Conservation (phyloP, 768 basidiomycete genomes). For the Russula virescens region DNA sequence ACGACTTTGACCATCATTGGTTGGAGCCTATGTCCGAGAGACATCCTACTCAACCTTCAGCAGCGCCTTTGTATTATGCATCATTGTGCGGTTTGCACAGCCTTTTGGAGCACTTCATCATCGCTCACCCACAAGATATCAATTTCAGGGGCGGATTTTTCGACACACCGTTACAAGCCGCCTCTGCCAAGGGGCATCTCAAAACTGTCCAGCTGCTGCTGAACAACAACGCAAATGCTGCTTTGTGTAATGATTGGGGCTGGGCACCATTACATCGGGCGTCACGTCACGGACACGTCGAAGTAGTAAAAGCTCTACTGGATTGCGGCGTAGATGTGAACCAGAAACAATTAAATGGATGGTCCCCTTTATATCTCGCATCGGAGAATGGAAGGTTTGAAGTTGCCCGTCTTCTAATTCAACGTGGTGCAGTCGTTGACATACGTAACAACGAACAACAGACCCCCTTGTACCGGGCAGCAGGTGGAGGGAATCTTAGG, state of each 20-base stretch:
- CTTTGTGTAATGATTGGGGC: no score
- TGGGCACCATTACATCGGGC: not conserved
- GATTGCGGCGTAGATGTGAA: not conserved
- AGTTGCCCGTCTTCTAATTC: not conserved
- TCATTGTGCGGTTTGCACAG: not conserved
- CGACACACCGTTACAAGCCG: not conserved
- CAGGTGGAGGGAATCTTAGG: not conserved
- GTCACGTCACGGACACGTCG: not conserved
- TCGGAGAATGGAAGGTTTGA: not conserved
- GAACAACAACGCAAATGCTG: not conserved
- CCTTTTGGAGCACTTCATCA: not conserved
- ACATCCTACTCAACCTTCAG: not conserved
- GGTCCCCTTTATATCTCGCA: not conserved
- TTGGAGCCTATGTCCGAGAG: not conserved
- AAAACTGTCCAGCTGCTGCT: not conserved
- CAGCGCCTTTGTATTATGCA: not conserved
- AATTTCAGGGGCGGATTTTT: not conserved
- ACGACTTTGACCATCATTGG: not conserved
- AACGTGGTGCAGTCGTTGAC: not conserved
- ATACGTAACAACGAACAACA: not conserved
- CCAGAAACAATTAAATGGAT: no score
- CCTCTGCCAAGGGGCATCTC: not conserved
- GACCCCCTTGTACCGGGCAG: not conserved
- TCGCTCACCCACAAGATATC: not conserved
- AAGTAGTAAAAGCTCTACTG: not conserved